phyloP scores from a whole-genome alignment of 2,329 filamentous ascomycete species.

The Diaporthe australafricana region DNA sequence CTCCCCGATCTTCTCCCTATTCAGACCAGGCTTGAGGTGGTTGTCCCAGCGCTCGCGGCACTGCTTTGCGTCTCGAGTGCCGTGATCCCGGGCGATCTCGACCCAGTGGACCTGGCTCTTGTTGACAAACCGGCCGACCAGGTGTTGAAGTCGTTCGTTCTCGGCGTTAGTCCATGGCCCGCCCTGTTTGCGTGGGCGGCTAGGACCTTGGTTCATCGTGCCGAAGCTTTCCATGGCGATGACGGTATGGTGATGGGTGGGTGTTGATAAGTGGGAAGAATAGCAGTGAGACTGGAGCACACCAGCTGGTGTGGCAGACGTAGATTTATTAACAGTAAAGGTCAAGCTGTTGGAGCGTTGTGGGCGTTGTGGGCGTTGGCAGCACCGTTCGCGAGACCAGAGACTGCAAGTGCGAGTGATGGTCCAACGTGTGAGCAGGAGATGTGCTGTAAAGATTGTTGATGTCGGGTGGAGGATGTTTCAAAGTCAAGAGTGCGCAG shows the following conservation, averaged over 20 bases:
- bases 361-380: not conserved
- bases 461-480: slow-evolving; percentile 20
- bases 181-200: slow-evolving; percentile 13
- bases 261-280: not conserved
- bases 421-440: not conserved
- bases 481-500: slow-evolving; percentile 19
- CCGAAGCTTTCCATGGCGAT: slow-evolving; percentile 3
- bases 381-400: not conserved
- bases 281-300: slow-evolving; percentile 1
- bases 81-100: slow-evolving; percentile 80
- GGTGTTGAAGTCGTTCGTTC: not conserved
- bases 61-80: slow-evolving; percentile 88
- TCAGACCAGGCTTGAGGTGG: slow-evolving; percentile 77
- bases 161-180: slow-evolving; percentile 3
- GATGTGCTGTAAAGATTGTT: slow-evolving; percentile 1
- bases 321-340: not conserved
- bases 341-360: not conserved
- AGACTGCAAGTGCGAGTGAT: not conserved
- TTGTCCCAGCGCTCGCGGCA: slow-evolving; percentile 95
- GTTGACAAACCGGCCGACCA: not conserved
- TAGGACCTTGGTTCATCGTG: not conserved
- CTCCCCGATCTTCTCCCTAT: slow-evolving; percentile 62
- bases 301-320: not conserved
- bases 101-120: slow-evolving; percentile 77
- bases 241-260: not conserved